These are phyloP conservation scores for Fraxinus nigra DNA, from an alignment of 305 asterid genomes.

Conservation along the genomic window DNA sequence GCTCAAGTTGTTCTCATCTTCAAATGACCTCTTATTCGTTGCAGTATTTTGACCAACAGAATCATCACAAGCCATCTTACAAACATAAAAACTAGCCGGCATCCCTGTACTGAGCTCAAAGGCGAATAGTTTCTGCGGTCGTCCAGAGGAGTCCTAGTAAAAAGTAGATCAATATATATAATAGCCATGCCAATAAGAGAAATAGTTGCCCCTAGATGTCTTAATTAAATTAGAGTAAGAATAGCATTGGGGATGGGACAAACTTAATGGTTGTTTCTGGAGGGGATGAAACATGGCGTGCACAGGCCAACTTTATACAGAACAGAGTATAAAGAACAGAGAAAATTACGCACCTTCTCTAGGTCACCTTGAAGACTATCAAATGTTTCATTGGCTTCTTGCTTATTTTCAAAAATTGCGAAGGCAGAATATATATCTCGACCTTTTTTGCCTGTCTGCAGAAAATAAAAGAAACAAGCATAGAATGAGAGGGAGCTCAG, in stretches of 20 bases:
- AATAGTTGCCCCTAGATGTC: background rate
- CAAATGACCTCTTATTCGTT: slow-evolving; percentile 53
- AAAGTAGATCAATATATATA: slow-evolving; percentile 13
- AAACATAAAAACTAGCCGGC: slow-evolving; percentile 47
- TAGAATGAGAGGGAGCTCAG: background rate
- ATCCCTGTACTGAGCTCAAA: slow-evolving; percentile 54
- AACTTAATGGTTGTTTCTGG: background rate
- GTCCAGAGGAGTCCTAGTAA: slow-evolving; percentile 64
- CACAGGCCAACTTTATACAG: background rate
- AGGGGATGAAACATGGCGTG: background rate
- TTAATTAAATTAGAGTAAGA: background rate
- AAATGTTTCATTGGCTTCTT: slow-evolving; percentile 66
- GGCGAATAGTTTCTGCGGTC: slow-evolving; percentile 57
- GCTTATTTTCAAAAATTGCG: slow-evolving; percentile 53
- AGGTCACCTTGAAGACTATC: slow-evolving; percentile 52
- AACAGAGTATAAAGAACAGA: background rate
- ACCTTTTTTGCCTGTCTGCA: slow-evolving; percentile 49
- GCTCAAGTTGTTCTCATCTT: slow-evolving; percentile 35
- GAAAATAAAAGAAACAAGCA: slow-evolving; percentile 14
- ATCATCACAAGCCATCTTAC: slow-evolving; percentile 38
- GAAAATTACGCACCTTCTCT: slow-evolving; percentile 46
- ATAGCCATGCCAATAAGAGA: background rate
- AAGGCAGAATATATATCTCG: slow-evolving; percentile 52
- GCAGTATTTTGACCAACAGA: slow-evolving; percentile 12
- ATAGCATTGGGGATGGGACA: background rate